Base-by-base conservation (phyloP, 2,329 filamentous ascomycete species). In the Colletotrichum paranaense region DNA sequence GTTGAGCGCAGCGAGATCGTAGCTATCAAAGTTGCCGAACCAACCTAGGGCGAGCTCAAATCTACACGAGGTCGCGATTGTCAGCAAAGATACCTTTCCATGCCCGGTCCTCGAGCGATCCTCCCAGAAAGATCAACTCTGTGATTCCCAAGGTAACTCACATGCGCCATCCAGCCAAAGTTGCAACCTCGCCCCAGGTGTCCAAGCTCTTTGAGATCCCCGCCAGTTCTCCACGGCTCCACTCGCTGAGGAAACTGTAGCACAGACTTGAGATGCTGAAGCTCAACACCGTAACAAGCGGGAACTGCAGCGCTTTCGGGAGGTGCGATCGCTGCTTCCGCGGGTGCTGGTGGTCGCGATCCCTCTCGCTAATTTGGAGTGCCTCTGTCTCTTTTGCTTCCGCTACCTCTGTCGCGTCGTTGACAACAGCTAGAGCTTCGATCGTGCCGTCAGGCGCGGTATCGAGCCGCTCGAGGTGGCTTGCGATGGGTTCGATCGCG, bases 21-120 rank as follows among this genome's bases (percentile, higher is more conserved):
- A 88, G 83, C 93, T 91, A 81, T 97, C 94, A 80, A 93, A 94
- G 75, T 91, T 88, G 56, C 91, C 86, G 77, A 89, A 89, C 94
- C 95, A 98, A 59, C 90, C 92, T 59, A 95, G 79, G 28, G 86
- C 90, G 66, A 97, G 86, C 80, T 95, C 92, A 59, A 91, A 81
- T 80, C 89, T 94, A 88, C 85, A 95, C 92, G 59, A 91, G 80
- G 80, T 89, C 93, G 88, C 84, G 86, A 89, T 46, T 9, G 65
- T 75, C 32, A 75, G 74, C 28, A 73, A 52, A 42, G 26, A n/a
- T 19, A 26, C 38, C 16, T 38, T 38, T 52, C 7, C 6, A 4
- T 53, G 4, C 22, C 9, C 16, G 16, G 42, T 16, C 7, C 28
- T 26, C 62, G 62, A 42, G n/a, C 30, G 24, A 16, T 49, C 12